Conservation (phyloP, 345 rosid species). For the Schrenkiella parvula region DNA sequence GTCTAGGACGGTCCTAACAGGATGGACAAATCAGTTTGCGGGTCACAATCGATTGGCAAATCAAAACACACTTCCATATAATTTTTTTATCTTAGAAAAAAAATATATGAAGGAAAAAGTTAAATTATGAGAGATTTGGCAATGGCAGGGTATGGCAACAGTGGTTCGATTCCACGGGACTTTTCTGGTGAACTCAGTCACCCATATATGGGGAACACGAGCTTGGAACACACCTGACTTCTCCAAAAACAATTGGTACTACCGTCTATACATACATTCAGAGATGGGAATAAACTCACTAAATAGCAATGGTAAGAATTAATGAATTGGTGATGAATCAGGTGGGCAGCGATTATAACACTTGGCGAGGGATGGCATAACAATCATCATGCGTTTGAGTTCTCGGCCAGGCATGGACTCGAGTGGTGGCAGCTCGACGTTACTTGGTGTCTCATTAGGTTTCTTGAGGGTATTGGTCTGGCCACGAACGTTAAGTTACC, state of each 20-base stretch:
- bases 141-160: constrained; percentile 56
- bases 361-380: constrained; percentile 90
- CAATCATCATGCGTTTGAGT: constrained; percentile 78
- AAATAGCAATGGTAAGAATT: neutral
- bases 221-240: constrained; percentile 67
- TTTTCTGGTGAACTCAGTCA: constrained; percentile 66
- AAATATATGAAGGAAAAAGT: no score
- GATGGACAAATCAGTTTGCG: no score
- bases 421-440: constrained; percentile 80
- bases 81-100: no score
- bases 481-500: constrained; percentile 68
- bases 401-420: constrained; percentile 71
- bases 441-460: constrained; percentile 60
- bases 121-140: neutral
- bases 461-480: constrained; percentile 56
- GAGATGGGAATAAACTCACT: neutral
- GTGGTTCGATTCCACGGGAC: constrained; percentile 51
- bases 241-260: constrained; percentile 67
- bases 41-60: no score
- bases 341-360: constrained; percentile 65
- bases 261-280: neutral
- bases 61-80: no score
- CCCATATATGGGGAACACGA: constrained; percentile 77
- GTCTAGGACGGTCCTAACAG: neutral
- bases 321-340: neutral